Evolutionary conservation across 805 yeast species (phyloP).

Genomic region (Kuraishia ogatae): DNA sequence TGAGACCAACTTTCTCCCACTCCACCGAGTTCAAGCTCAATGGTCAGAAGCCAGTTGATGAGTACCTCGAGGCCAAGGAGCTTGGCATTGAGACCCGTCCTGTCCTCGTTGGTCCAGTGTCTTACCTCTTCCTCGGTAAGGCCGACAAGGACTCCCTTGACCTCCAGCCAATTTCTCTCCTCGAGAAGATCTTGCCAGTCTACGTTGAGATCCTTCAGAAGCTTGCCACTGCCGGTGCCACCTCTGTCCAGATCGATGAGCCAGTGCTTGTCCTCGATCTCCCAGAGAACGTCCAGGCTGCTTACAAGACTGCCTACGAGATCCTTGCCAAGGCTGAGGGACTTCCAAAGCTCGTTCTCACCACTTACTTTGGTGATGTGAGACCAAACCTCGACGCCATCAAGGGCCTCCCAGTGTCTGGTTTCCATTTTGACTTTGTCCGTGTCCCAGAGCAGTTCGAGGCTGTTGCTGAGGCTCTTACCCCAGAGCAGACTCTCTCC

Average conservation of each 20-base stretch:
- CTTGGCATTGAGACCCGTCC: slow-evolving; percentile 97
- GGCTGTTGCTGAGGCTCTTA: slow-evolving; percentile 59
- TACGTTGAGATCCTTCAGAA: slow-evolving; percentile 83
- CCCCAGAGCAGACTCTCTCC: slow-evolving; percentile 71
- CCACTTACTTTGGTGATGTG: slow-evolving; percentile 97
- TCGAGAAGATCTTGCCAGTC: slow-evolving; percentile 86
- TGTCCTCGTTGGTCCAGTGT: slow-evolving; percentile 92
- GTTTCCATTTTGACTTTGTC: slow-evolving; percentile 93
- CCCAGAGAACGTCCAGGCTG: slow-evolving; percentile 73
- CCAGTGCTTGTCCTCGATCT: slow-evolving; percentile 93
- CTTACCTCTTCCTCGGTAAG: slow-evolving; percentile 92
- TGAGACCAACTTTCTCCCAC: slow-evolving; percentile 97
- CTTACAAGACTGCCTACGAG: slow-evolving; percentile 84
- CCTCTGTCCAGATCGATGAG: slow-evolving; percentile 93
- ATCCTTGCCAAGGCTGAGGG: slow-evolving; percentile 58
- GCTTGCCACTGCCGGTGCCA: slow-evolving; percentile 92
- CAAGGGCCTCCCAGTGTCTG: slow-evolving; percentile 85
- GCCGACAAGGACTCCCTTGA: slow-evolving; percentile 97
- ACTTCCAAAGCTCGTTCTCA: slow-evolving; percentile 71
- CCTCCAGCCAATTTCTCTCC: slow-evolving; percentile 84
- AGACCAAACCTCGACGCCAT: slow-evolving; percentile 91
- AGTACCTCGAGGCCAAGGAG: slow-evolving; percentile 95
- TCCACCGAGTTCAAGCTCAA: slow-evolving; percentile 92
- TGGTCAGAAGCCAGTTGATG: slow-evolving; percentile 95
- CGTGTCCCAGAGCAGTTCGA: slow-evolving; percentile 96